Base-by-base conservation (phyloP, 225 moss, liverwort and hornwort genomes). In the Asterella californica region DNA sequence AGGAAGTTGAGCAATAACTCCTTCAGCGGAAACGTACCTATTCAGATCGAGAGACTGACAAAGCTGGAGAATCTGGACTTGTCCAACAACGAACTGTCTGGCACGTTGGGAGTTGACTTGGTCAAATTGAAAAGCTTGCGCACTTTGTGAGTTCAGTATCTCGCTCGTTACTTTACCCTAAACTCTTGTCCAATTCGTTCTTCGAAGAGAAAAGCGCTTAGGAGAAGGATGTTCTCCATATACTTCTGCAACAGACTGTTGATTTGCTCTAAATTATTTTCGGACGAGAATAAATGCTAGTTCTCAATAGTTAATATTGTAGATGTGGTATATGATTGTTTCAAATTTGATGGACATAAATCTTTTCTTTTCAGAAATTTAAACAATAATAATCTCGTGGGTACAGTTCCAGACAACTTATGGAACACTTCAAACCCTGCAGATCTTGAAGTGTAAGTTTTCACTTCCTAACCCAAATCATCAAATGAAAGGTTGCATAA, bases 1-100 rank as follows among this genome's bases (percentile, higher is more conserved):
- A 77, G 76, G 33, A 25, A 77, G 15, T 14, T 77, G 10, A 77
- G 76, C 27, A 15, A 61, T 33, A 77, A 77, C n/a, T 6, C 38
- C 4, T 38, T 77, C 24, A 61, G 14, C n/a, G 76, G 61, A 10
- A 7, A 5, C 24, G 38, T 77, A 38, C 76, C 76, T 37, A 14
- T 3, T 12, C 21, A 60, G 38, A n/a, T 77, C 21, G 25, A 33
- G 15, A 25, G 7, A 15, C 48, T 77, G 36, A 38, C 6, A 42
- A 60, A 42, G 25, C 55, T 77, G 25, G 10, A 77, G 22, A 14
- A 0, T 60, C 15, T 77, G 37, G 76, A 77, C 46, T n/a, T 60
- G 2, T 77, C 76, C 15, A 15, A 27, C 15, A 77, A 77, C 22
- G 0, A 38, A 11, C 17, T 77, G 12, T 60, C 60, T 15, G 76